These are phyloP conservation scores for Psophocarpus tetragonolobus DNA, from an alignment of 306 rosid genomes.

Conservation along the genomic window DNA sequence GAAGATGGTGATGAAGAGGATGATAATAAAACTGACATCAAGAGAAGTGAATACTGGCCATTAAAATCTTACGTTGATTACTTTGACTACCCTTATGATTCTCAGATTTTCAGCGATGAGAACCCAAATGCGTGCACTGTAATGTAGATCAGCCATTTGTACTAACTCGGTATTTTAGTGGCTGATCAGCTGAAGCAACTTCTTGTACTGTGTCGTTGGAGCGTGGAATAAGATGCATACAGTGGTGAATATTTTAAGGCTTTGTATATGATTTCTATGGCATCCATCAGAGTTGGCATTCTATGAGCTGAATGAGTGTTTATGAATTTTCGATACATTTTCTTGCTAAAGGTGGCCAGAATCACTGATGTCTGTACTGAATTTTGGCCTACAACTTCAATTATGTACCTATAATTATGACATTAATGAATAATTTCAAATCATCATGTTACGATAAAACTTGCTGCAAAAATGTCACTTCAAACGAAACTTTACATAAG, in stretches of 20 bases:
- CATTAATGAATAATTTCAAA: conserved; percentile 19
- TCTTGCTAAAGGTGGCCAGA: conserved; percentile 23
- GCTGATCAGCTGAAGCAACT: conserved; percentile 31
- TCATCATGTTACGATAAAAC: not conserved
- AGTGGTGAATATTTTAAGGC: conserved; percentile 23
- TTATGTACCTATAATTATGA: not conserved
- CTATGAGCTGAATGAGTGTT: not conserved
- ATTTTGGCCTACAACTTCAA: conserved; percentile 21
- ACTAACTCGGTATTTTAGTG: conserved; percentile 15
- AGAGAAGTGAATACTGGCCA: conserved; percentile 67
- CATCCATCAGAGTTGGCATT: conserved; percentile 13
- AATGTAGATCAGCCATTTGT: conserved; percentile 48
- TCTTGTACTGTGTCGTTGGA: conserved; percentile 1
- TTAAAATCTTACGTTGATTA: conserved; percentile 52
- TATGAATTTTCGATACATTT: not conserved
- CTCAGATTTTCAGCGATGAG: conserved; percentile 87
- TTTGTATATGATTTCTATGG: not conserved
- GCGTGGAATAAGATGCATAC: conserved; percentile 2
- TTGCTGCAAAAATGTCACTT: not conserved
- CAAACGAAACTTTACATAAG: not conserved
- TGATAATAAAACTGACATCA: conserved; percentile 52
- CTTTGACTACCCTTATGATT: conserved; percentile 45
- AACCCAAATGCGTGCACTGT: conserved; percentile 88
- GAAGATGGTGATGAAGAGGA: conserved; percentile 35
- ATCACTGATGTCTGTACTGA: conserved; percentile 12